phyloP scores from a whole-genome alignment of 1,139 yeast genomes.

The Hansenula anomala region DNA sequence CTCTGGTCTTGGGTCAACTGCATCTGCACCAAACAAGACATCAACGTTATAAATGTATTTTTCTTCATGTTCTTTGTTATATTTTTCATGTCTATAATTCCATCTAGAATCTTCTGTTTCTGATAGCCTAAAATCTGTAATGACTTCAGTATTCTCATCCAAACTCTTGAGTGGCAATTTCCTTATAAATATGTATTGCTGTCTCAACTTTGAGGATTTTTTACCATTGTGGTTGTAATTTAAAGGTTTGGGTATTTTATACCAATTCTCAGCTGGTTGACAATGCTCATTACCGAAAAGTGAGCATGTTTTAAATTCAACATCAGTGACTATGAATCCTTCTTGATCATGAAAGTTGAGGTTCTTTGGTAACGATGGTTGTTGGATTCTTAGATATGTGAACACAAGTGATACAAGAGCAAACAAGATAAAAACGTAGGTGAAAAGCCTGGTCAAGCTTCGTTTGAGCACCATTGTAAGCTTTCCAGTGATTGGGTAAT shows the following conservation, averaged over 20 bases:
- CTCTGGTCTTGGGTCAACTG: conserved; percentile 70
- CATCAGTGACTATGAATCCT: conserved; percentile 6
- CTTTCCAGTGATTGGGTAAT: too few species aligned
- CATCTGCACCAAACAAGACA: conserved; percentile 66
- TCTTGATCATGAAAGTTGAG: conserved; percentile 5
- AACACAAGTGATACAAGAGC: background rate
- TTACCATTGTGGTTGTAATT: conserved; percentile 7
- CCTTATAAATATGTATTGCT: conserved; percentile 9
- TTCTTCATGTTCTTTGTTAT: conserved; percentile 28
- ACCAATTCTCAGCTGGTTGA: conserved; percentile 7
- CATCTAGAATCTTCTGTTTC: background rate
- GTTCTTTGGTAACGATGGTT: background rate
- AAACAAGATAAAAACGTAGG: background rate
- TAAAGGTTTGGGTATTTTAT: conserved; percentile 9
- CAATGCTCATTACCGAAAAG: conserved; percentile 5
- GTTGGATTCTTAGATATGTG: background rate
- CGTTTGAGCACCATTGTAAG: background rate
- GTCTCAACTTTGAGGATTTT: conserved; percentile 4
- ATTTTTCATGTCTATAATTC: conserved; percentile 30
- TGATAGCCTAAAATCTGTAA: background rate
- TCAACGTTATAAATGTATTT: conserved; percentile 38
- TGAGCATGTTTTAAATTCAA: conserved; percentile 7
- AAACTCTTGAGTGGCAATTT: conserved; percentile 5
- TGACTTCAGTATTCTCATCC: conserved; percentile 2
- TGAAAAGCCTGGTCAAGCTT: background rate